These are phyloP conservation scores for Ganoderma sp. DNA, from an alignment of 1,284 basidiomycete genomes.

Conservation along the genomic window DNA sequence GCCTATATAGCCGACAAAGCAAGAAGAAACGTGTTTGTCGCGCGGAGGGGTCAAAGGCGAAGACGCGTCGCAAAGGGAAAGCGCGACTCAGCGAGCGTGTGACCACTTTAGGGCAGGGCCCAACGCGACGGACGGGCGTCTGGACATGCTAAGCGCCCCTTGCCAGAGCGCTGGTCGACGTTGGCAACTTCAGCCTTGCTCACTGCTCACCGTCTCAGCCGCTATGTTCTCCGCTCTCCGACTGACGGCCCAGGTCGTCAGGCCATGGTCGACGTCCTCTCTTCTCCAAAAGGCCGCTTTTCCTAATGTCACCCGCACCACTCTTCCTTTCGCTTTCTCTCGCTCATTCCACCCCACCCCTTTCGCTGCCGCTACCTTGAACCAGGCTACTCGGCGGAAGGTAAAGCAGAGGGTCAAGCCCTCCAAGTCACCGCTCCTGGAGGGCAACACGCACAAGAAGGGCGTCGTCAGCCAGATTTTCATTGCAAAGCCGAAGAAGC, in stretches of 20 bases:
- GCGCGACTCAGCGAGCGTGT: constrained; percentile 27
- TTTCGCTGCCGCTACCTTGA: constrained; percentile 69
- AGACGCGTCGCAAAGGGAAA: constrained; percentile 31
- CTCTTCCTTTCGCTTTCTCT: constrained; percentile 25
- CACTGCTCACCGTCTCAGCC: constrained; percentile 18
- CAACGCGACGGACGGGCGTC: constrained; percentile 37
- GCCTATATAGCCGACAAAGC: background rate
- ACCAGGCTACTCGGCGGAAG: constrained; percentile 76
- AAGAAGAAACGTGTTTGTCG: constrained; percentile 17
- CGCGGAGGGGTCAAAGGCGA: constrained; percentile 2
- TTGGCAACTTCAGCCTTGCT: background rate
- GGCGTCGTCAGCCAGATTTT: constrained; percentile 88
- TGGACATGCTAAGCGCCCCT: background rate
- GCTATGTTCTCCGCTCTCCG: constrained; percentile 55
- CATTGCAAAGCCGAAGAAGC: constrained; percentile 93
- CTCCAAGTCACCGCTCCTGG: constrained; percentile 79
- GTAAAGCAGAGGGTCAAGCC: constrained; percentile 57
- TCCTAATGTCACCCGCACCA: constrained; percentile 22
- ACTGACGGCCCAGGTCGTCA: constrained; percentile 37
- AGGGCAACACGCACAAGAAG: constrained; percentile 84
- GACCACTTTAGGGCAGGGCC: constrained; percentile 46
- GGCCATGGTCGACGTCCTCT: constrained; percentile 30
- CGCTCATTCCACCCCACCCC: constrained; percentile 73
- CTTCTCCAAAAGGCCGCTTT: constrained; percentile 20
- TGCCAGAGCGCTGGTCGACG: background rate